Conservation (phyloP, 495 filamentous ascomycete genomes). For the Hyaloscypha hepaticicola region DNA sequence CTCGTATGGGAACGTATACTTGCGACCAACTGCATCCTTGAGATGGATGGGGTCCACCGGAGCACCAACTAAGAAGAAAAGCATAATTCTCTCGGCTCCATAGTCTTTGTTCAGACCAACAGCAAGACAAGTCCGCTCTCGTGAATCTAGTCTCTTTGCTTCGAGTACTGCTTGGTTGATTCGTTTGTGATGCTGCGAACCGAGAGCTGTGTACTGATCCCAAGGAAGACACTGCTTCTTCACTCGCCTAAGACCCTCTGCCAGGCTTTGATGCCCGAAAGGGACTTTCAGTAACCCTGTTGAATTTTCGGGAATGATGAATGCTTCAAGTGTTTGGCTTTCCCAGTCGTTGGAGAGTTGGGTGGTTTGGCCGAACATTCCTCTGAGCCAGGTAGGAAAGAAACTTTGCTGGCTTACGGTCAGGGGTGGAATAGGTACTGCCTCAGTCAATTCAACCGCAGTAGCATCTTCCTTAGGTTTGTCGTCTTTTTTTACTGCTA, state of each 20-base stretch:
- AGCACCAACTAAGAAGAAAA: not conserved
- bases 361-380: not conserved
- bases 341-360: not conserved
- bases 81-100: not conserved
- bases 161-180: not conserved
- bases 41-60: not conserved
- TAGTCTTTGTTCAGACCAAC: not conserved
- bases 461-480: not conserved
- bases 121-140: not conserved
- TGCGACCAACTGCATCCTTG: conserved; percentile 46
- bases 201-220: not conserved
- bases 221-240: not conserved
- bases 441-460: not conserved
- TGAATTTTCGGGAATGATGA: not conserved
- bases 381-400: not conserved
- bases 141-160: not conserved
- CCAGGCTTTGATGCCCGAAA: not conserved
- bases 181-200: not conserved
- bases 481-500: not conserved
- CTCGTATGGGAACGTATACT: conserved; percentile 83
- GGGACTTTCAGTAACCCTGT: not conserved
- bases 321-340: not conserved
- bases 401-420: not conserved
- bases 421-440: not conserved
- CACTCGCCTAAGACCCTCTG: not conserved